Base-by-base conservation (phyloP, 2,329 filamentous ascomycete species). In the Verticillium nonalfalfae region DNA sequence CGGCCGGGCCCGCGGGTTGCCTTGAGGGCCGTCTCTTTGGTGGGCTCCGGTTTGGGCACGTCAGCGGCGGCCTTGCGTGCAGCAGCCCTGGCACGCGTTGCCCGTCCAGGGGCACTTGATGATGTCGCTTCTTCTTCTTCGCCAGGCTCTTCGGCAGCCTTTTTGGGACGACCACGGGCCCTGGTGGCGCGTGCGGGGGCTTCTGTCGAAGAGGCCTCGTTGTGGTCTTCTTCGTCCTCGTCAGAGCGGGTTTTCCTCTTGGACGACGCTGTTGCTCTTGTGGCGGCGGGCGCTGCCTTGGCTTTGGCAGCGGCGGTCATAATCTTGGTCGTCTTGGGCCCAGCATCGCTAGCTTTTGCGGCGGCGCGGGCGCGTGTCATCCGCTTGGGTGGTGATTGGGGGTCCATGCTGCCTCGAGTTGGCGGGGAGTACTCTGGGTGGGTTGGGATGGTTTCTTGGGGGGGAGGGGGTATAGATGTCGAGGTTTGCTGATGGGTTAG, bases 241-340 rank as follows among this genome's bases (percentile, higher is more conserved):
- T 87, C 83, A 14, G 79, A 70, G 62, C 81, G 77, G 36, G 78
- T 79, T 74, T 87, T 88, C 64, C 85, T 74, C 70, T 84, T 84
- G 34, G 70, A 63, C 13, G 69, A 66, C 31, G 70, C 62, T 18
- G 71, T 68, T 21, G 70, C 36, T 38, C 63, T 60, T 18, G 68
- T 62, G 21, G 69, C 72, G 59, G 66, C 70, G 61, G 67, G 63
- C 4, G 70, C 70, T 21, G 76, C 72, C 68, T 77, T 83, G 54
- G 81, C 75, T 68, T 78, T 81, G 36, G 81, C 75, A 14, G 80
- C 75, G 61, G 81, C 76, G 66, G 81, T 81, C 63, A 80, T 74
- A 64, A 80, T 76, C 63, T 74, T 81, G 62, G 78, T 76, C 1
- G 76, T 74, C 67, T 78, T 79, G 39, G 72, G 57, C 52, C 72